Conservation (phyloP, 2,329 filamentous ascomycete species). For the Aspergillus intermedius region DNA sequence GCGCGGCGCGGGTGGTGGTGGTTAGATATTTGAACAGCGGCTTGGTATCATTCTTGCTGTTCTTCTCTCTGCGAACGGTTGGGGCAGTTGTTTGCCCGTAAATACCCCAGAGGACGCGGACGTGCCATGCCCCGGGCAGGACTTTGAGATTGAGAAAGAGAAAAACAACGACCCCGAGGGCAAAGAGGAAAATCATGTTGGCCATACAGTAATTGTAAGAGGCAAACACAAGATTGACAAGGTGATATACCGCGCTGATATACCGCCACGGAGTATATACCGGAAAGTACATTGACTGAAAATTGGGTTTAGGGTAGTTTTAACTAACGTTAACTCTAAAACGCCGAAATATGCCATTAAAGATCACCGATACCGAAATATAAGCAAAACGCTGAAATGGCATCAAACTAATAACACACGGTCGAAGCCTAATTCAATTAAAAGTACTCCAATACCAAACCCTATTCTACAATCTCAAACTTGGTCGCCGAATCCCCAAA, state of each 20-base stretch:
- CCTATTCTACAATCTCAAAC: conserved; percentile 21
- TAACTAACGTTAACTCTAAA: too few relatives aligned
- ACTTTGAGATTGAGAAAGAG: conserved; percentile 1
- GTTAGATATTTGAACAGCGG: conserved; percentile 2
- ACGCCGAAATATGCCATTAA: too few relatives aligned
- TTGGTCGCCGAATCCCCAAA: conserved; percentile 22
- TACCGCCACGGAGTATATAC: too few relatives aligned
- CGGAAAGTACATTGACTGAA: too few relatives aligned
- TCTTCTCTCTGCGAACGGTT: not conserved
- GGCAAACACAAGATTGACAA: too few relatives aligned
- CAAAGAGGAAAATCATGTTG: not conserved
- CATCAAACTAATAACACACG: not conserved
- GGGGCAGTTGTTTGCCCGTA: conserved; percentile 1
- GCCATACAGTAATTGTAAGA: not conserved
- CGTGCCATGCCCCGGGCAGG: conserved; percentile 7
- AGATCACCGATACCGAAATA: too few relatives aligned
- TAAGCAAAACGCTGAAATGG: too few relatives aligned
- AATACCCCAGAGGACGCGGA: conserved; percentile 3
- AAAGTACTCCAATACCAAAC: not conserved
- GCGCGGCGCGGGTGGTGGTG: conserved; percentile 2
- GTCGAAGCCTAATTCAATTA: not conserved
- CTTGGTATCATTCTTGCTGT: not conserved
- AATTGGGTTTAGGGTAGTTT: too few relatives aligned
- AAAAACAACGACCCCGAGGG: not conserved
- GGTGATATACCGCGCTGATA: too few relatives aligned